Evolutionary conservation across 306 rosid genomes (phyloP), one percentile per base, ranked within the genome.

Genomic region (Lithocarpus polystachyus): DNA sequence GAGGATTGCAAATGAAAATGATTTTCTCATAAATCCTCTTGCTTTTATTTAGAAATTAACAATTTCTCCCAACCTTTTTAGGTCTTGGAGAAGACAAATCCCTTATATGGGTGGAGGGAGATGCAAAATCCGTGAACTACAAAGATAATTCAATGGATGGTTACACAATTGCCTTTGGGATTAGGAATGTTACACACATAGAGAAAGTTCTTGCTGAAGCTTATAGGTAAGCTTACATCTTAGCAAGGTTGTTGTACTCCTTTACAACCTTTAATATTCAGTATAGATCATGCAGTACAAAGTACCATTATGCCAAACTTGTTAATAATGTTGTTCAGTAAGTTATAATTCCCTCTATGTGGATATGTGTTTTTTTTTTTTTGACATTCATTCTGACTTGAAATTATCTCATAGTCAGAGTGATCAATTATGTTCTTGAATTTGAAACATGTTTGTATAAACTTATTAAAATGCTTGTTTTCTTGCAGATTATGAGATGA

Each of bases 81-180:
- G 99, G 94, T 83, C 82, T 84, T 80, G 91, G 90, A 69, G 90
- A 90, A 82, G 89, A 84, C 59, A 78, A 70, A 77, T 93, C 96
- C 81, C 99, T 95, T 75, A 31, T 83, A 72, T 93, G 98, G 99
- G 89, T 89, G 74, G 96, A 93, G 85, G 98, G 98, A 77, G 88
- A 95, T 81, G 98, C 99, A 68, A 97, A 95, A 84, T 85, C 87
- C 87, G 80, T 92, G 83, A 78, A 77, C 79, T 92, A 91, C 64
- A 73, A 81, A 80, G 87, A 90, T 73, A 85, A 89, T 84, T 87
- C 97, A 78, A 90, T 95, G 98, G 98, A 95, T 89, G 97, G 98
- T 87, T 95, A 92, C 84, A 92, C 99, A 45, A 91, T 95, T 89
- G 99, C 99, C 24, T 95, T 95, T 80, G 99, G 98, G 82, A 95